Conservation (phyloP, 768 basidiomycete genomes). For the Termitomyces sp. region DNA sequence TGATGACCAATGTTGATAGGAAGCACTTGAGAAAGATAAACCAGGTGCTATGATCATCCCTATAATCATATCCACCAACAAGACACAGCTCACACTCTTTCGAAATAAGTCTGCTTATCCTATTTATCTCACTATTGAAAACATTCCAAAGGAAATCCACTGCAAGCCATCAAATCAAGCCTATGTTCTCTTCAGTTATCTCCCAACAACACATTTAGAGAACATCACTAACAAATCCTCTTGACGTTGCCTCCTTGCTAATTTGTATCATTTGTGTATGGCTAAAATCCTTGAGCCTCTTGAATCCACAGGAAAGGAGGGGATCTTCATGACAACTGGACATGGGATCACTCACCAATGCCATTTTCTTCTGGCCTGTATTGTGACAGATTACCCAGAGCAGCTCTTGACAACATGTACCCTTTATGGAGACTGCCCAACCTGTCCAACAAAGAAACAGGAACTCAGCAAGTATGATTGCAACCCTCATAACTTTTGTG, state of each 20-base stretch:
- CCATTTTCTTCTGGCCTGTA: conserved; percentile 37
- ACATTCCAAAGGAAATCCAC: conserved; percentile 35
- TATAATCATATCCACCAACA: conserved; percentile 44
- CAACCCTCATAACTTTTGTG: conserved; percentile 1
- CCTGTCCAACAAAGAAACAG: conserved; percentile 15
- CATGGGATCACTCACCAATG: conserved; percentile 28
- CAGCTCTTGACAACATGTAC: conserved; percentile 33
- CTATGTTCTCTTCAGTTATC: conserved; percentile 36
- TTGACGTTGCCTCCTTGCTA: conserved; percentile 21
- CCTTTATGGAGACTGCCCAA: conserved; percentile 25
- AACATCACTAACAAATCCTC: conserved; percentile 25
- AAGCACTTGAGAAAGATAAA: conserved; percentile 15
- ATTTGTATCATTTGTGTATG: conserved; percentile 36
- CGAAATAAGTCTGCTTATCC: conserved; percentile 40
- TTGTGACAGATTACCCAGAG: conserved; percentile 41
- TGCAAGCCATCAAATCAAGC: conserved; percentile 33
- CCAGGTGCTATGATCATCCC: conserved; percentile 33
- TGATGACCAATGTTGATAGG: background rate
- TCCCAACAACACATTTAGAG: conserved; percentile 33
- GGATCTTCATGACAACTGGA: conserved; percentile 24
- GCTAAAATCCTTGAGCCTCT: conserved; percentile 25
- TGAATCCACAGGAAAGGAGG: conserved; percentile 18
- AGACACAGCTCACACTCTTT: conserved; percentile 38
- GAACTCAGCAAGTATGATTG: conserved; percentile 17
- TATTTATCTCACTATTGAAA: conserved; percentile 45